Percentiles rank a stretch among this genome's conserved stretches.
These are phyloP conservation scores for Ganoderma sinense DNA, from an alignment of 1,284 basidiomycete species.

Conservation along the genomic window DNA sequence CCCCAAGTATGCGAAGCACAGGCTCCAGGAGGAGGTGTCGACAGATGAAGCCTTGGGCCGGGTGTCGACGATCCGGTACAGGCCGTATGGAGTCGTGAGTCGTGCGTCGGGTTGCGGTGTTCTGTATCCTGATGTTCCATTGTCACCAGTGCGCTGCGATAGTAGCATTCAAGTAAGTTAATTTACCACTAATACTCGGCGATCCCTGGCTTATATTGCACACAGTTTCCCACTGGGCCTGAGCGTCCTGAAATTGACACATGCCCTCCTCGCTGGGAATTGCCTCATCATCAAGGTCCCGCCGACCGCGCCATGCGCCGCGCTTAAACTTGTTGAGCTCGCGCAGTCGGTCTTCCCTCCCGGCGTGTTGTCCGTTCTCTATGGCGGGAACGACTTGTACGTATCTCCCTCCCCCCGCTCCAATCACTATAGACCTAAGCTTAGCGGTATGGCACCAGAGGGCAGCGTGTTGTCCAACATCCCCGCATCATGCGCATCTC, in stretches of 20 bases:
- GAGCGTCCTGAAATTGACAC: conserved; percentile 61
- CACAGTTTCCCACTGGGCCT: conserved; percentile 44
- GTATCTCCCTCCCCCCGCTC: neutral
- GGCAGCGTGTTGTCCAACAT: conserved; percentile 24
- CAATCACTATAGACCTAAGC: neutral
- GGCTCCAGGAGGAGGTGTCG: conserved; percentile 17
- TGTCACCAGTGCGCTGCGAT: conserved; percentile 14
- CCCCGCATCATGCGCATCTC: conserved; percentile 27
- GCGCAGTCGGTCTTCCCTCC: conserved; percentile 29
- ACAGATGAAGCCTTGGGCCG: neutral
- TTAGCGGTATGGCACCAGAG: conserved; percentile 8
- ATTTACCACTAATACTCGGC: neutral
- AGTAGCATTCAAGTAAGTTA: conserved; percentile 19
- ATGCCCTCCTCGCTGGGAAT: conserved; percentile 62
- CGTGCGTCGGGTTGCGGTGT: no score
- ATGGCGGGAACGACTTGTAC: conserved; percentile 26
- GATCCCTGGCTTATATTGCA: no score
- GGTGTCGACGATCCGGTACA: conserved; percentile 8
- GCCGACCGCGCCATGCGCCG: conserved; percentile 21
- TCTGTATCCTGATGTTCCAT: neutral
- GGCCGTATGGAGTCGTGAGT: conserved; percentile 21
- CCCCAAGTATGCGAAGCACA: conserved; percentile 9
- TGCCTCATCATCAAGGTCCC: conserved; percentile 59
- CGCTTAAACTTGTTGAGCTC: conserved; percentile 26
- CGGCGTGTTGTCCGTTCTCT: conserved; percentile 28